Base-by-base conservation (phyloP, 1,139 yeast species). In the Taphrina wiesneri region DNA sequence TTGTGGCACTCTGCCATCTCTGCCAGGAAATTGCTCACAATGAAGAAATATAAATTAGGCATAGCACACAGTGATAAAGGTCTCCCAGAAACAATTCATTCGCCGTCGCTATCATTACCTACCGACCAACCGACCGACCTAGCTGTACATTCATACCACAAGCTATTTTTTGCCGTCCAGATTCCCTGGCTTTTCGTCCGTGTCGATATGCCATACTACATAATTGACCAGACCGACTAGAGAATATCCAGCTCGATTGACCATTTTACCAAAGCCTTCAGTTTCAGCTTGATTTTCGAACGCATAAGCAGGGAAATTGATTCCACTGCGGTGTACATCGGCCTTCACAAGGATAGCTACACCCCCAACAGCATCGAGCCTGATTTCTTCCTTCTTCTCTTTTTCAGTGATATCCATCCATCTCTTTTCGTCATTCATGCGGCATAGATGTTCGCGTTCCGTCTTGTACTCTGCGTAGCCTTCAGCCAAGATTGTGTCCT, bases 391-490 rank as follows among this genome's bases (percentile, higher is more conserved):
- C 70, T 85, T 77, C 5, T 84, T 85, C 73, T 86, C 78, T 15
- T 92, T 93, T 70, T 86, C 86, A 70, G 96, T 60, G 43, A 60
- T 60, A 26, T 60, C 64, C 13, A 15, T 45, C 25, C 23, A 51
- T n/a, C 64, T 43, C 47, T 45, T 53, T 13, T 54, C 69, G 39
- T 69, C 71, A 9, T 69, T 67, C 62, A 69, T 61, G 49, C 67
- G 63, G 17, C 70, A 70, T 32, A 69, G 47, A 64, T 69, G 67
- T 2, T 85, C 88, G 76, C 97, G 82, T 86, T 92, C 90, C 0
- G 97, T 90, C 7, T 93, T 91, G 74, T 87, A 90, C 74, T 90
- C 96, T 0, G 90, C 90, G 76, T 90, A 90, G 0, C 96, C 96
- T 76, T 90, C 97, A 2, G 89, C 96, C 68, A 90, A 88, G 47